A percentile compares a stretch with the other conserved stretches of the same genome.
These are phyloP conservation scores for Xerophyta viscosa DNA, from an alignment of 106 monocot species.

Conservation along the genomic window DNA sequence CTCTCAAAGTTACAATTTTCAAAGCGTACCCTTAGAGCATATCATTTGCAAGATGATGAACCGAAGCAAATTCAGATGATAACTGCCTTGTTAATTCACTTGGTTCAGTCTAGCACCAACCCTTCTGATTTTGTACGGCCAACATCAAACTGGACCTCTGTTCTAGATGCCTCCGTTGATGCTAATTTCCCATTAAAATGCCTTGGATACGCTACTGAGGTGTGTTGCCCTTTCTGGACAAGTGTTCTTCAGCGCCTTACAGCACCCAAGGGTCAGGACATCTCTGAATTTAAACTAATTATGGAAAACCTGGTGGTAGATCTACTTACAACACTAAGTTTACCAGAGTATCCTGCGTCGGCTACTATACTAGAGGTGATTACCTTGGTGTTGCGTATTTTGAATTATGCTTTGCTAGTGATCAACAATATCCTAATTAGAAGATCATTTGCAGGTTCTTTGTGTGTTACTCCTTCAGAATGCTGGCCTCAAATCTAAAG, in stretches of 20 bases:
- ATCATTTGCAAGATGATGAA: conserved; percentile 90
- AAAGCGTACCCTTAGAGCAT: conserved; percentile 73
- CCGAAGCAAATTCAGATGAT: conserved; percentile 99
- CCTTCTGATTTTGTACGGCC: conserved; percentile 55
- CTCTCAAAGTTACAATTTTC: conserved; percentile 80
- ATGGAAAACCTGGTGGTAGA: conserved; percentile 86
- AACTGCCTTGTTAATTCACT: conserved; percentile 84
- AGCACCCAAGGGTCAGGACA: conserved; percentile 66
- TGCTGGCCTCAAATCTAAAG: conserved; percentile 93
- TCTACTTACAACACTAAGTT: conserved; percentile 82
- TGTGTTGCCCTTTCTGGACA: conserved; percentile 83
- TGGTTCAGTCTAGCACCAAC: conserved; percentile 75
- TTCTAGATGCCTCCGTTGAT: conserved; percentile 56
- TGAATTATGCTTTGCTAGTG: no score
- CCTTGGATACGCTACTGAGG: conserved; percentile 59
- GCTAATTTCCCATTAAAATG: conserved; percentile 50
- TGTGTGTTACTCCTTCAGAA: conserved; percentile 93
- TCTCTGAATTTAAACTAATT: conserved; percentile 73
- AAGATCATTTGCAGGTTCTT: conserved; percentile 53
- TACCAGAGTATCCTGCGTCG: conserved; percentile 96
- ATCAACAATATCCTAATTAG: conserved; percentile 10
- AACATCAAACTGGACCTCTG: conserved; percentile 31
- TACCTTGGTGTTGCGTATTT: no score
- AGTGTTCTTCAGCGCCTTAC: conserved; percentile 84
- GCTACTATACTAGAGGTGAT: conserved; percentile 88